Evolutionary conservation across 805 yeast species (phyloP).

Genomic region (Dipodascus geniculatus): DNA sequence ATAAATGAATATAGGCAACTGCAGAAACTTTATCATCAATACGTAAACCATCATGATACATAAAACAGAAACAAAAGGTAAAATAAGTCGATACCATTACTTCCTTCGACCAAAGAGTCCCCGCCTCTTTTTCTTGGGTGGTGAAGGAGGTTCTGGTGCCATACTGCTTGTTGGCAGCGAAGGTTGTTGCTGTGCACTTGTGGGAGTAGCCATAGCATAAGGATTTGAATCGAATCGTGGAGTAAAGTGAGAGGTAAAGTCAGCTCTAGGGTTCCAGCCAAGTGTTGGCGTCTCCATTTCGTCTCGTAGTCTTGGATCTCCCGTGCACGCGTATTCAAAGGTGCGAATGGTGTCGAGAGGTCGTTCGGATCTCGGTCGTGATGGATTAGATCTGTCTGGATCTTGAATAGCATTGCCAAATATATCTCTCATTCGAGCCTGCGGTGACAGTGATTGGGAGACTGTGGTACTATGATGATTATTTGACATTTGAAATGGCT

Average conservation of each 20-base stretch:
- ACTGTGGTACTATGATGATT: conserved; percentile 23
- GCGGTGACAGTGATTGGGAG: conserved; percentile 33
- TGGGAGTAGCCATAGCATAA: conserved; percentile 18
- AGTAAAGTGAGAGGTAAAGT: conserved; percentile 34
- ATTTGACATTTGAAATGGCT: conserved; percentile 72
- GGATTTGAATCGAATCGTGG: conserved; percentile 35
- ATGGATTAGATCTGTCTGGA: conserved; percentile 87
- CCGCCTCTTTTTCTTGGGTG: conserved; percentile 57
- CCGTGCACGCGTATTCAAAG: conserved; percentile 90
- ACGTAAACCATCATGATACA: neutral
- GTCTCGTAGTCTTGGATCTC: conserved; percentile 68
- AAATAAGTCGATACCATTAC: too few species aligned
- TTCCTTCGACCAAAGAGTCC: conserved; percentile 72
- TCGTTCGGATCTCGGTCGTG: conserved; percentile 87
- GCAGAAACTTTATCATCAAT: too few species aligned
- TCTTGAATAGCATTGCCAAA: conserved; percentile 72
- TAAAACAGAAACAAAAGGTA: neutral
- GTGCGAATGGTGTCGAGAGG: conserved; percentile 92
- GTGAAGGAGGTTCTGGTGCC: conserved; percentile 20
- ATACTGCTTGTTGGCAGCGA: conserved; percentile 35
- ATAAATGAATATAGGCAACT: too few species aligned
- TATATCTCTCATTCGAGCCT: conserved; percentile 57
- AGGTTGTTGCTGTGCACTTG: conserved; percentile 19
- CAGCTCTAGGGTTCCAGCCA: conserved; percentile 80
- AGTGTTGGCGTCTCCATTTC: conserved; percentile 66